Evolutionary conservation across 345 rosid genomes (phyloP).

Genomic region (Cardamine occulta): DNA sequence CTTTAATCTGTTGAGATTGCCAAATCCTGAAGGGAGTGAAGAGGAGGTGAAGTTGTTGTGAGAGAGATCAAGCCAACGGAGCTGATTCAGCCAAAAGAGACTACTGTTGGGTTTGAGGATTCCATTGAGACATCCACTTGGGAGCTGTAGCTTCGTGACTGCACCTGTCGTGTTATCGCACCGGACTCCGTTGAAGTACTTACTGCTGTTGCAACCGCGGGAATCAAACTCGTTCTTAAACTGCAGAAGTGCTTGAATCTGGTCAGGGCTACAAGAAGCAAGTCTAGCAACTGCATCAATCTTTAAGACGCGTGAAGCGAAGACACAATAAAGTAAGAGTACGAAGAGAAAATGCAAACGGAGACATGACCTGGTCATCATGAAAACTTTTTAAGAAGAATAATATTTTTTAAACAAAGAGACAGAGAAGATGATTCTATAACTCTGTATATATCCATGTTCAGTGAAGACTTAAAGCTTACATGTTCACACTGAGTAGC

Average conservation of each 20-base stretch:
- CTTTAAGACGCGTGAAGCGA: too few relatives aligned
- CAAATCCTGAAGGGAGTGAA: too few relatives aligned
- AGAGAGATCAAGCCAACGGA: not conserved
- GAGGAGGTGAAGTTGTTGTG: too few relatives aligned
- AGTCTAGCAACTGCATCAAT: not conserved
- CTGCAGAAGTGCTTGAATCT: not conserved
- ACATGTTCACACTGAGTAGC: too few relatives aligned
- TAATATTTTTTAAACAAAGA: not conserved
- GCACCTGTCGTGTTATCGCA: not conserved
- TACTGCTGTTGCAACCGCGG: not conserved
- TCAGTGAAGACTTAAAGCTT: too few relatives aligned
- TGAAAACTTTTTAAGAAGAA: not conserved
- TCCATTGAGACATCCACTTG: not conserved
- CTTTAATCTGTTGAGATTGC: too few relatives aligned
- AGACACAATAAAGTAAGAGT: too few relatives aligned
- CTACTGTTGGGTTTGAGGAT: too few relatives aligned
- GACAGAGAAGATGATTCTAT: too few relatives aligned
- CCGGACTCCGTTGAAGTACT: not conserved
- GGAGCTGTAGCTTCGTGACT: not conserved
- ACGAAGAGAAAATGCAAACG: too few relatives aligned
- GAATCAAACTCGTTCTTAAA: conserved; percentile 19
- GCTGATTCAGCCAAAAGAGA: not conserved
- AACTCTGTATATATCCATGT: too few relatives aligned
- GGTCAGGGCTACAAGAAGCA: not conserved
- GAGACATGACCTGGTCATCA: too few relatives aligned